Percentiles rank a stretch among this genome's conserved stretches.
Evolutionary conservation across 768 basidiomycete genomes (phyloP).

Genomic region (Cystobasidium tubakii): DNA sequence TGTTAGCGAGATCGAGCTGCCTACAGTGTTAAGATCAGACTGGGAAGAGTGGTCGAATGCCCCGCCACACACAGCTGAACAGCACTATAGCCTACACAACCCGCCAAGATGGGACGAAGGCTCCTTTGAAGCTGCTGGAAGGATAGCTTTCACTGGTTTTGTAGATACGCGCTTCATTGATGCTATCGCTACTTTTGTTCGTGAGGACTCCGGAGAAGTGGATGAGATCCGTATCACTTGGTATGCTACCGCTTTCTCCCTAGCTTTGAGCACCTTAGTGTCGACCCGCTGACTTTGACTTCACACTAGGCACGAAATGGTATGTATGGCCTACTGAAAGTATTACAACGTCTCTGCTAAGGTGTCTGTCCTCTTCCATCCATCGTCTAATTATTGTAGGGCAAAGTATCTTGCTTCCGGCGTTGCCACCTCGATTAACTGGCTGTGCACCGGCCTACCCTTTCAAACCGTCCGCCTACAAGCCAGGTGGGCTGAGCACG

Average conservation of each 20-base stretch:
- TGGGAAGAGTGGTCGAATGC: constrained; percentile 32
- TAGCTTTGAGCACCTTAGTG: not conserved
- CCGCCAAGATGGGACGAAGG: constrained; percentile 29
- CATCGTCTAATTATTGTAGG: not conserved
- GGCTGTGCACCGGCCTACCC: not conserved
- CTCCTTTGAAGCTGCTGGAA: constrained; percentile 14
- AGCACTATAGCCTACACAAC: not conserved
- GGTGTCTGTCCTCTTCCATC: not conserved
- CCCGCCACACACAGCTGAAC: constrained; percentile 12
- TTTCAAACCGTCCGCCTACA: not conserved
- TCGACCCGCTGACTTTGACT: not conserved
- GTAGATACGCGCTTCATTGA: constrained; percentile 34
- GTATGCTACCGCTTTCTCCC: constrained; percentile 2
- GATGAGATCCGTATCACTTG: constrained; percentile 35
- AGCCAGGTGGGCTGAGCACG: not conserved
- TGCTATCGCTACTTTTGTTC: constrained; percentile 33
- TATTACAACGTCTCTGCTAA: too few relatives aligned
- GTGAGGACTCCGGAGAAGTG: constrained; percentile 22
- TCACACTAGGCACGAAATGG: not conserved
- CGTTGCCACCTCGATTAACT: constrained; percentile 9
- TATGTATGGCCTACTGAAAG: not conserved
- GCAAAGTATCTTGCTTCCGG: constrained; percentile 32
- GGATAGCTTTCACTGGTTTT: constrained; percentile 33
- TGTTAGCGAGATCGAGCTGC: not conserved
- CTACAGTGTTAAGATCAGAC: constrained; percentile 21